These are phyloP conservation scores for Starmerella roubikii DNA, from an alignment of 805 yeast species.

Conservation along the genomic window DNA sequence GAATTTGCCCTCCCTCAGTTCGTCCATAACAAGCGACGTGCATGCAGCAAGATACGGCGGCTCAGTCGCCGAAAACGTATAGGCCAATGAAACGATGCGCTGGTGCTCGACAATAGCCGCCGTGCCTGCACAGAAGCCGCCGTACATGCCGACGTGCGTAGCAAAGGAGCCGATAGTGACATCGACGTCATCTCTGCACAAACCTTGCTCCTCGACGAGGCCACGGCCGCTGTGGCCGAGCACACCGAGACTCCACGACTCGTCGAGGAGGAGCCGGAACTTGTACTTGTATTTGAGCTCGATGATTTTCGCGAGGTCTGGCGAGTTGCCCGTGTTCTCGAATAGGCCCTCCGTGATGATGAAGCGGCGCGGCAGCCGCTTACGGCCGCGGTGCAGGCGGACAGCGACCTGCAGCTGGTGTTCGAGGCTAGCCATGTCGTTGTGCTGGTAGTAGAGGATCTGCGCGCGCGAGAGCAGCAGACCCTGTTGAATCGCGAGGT, in stretches of 20 bases:
- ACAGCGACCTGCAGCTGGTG: conserved; percentile 43
- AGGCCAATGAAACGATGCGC: conserved; percentile 77
- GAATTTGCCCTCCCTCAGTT: conserved; percentile 23
- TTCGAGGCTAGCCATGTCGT: conserved; percentile 74
- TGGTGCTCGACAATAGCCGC: conserved; percentile 79
- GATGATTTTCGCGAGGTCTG: conserved; percentile 52
- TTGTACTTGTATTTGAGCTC: conserved; percentile 70
- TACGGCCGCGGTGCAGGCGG: conserved; percentile 39
- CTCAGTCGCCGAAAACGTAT: conserved; percentile 84
- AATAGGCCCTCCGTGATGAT: conserved; percentile 86
- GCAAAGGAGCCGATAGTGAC: conserved; percentile 83
- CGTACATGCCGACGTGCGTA: conserved; percentile 65
- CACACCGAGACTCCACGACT: conserved; percentile 72
- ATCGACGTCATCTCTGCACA: conserved; percentile 60
- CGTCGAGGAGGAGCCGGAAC: conserved; percentile 78
- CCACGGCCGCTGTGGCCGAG: conserved; percentile 82
- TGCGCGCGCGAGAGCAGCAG: conserved; percentile 74
- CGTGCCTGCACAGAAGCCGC: conserved; percentile 88
- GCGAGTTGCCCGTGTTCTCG: conserved; percentile 67
- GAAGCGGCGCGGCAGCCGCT: conserved; percentile 77
- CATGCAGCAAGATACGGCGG: conserved; percentile 72
- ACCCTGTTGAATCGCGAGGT: conserved; percentile 75
- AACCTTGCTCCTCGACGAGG: conserved; percentile 53
- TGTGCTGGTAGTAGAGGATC: conserved; percentile 67
- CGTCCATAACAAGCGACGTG: conserved; percentile 19